Base-by-base conservation (phyloP, 805 yeast species). In the Candida awuae region DNA sequence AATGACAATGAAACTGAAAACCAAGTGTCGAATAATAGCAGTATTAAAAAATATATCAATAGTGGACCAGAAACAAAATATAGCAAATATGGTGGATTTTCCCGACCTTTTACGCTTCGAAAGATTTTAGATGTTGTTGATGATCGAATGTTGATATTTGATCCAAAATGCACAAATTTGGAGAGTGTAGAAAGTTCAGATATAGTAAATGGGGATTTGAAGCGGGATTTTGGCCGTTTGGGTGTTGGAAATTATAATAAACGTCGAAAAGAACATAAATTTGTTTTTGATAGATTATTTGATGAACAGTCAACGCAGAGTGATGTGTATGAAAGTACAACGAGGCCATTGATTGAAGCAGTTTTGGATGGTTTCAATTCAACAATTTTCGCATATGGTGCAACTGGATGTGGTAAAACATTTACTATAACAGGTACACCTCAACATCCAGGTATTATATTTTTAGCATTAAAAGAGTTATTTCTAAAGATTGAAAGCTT, bases 401-500 rank as follows among this genome's bases (percentile, higher is more conserved):
- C 97, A 21, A 88, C 97, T 0, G 97, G 97, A 0, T 88, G 97
- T 59, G 97, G 97, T n/a, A 88, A 88, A 55, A 88, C 97, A 0
- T 86, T 82, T 56, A 88, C 97, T 0, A 83, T 88, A 23, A 73
- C 81, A 55, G 96, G 96, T 0, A 71, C 79, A 0, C 69, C 77
- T 0, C 72, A 72, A 2, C 62, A 71, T 19, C 95, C 95, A 0
- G 96, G 95, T 0, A 73, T 88, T 12, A 81, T 86, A 0, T 84
- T 79, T 50, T 61, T 80, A 30, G 80, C 95, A 0, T 77, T 85
- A 80, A 67, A 74, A 45, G 94, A 84, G 42, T 62, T 90, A 25
- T 87, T 80, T 55, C 62, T 62, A 15, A 66, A 67, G 39, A 82
- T 87, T 22, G 81, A 77, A 12, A 65, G 62, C 2, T 50, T 75